Evolutionary conservation across 2,329 filamentous ascomycete species (phyloP), one percentile per base, ranked within the genome.

Genomic region (Sclerotinia borealis): DNA sequence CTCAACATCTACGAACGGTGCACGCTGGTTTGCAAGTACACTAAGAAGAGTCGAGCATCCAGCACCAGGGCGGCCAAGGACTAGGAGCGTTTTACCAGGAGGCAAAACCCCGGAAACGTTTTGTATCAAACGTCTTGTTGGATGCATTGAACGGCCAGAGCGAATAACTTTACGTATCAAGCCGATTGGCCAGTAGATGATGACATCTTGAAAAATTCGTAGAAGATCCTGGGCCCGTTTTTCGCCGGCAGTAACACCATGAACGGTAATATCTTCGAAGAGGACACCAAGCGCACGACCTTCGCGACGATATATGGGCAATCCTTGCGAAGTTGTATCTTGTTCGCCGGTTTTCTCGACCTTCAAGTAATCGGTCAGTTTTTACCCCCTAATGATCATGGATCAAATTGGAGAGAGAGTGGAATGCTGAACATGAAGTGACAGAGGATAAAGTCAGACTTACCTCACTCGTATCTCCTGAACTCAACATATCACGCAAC

Each of bases 1-100:
- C 0, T 79, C 72, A 3, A 90, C 80, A 2, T 77, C 78, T 49
- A 80, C 78, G 67, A 82, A 90, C 3, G 86, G 87, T 4, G 75
- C 76, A 37, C 86, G 77, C 63, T 83, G 81, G 70, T 91, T 91
- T 56, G 86, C 80, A 5, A 92, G 78, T 68, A 89, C 79, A 69
- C 89, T 91, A 54, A 92, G 79, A n/a, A 92, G 79, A 0, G 88
- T 88, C 0, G 87, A 89, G 72, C 89, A 92, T 34, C 88, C 87
- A 4, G 85, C 80, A 0, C 88, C 88, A 0, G 88, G 88, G 0
- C 86, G 80, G 2, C 88, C 88, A 0, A 90, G 78, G 0, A 90
- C 87, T 0, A 90, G 77, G 1, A 89, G 75, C 87, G 90, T 89
- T 75, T 90, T 87, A n/a, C 87, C 89, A 0, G 88, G 87, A 22